These are phyloP conservation scores for Stachybotrys elegans DNA, from an alignment of 2,329 filamentous ascomycete genomes.

Conservation along the genomic window DNA sequence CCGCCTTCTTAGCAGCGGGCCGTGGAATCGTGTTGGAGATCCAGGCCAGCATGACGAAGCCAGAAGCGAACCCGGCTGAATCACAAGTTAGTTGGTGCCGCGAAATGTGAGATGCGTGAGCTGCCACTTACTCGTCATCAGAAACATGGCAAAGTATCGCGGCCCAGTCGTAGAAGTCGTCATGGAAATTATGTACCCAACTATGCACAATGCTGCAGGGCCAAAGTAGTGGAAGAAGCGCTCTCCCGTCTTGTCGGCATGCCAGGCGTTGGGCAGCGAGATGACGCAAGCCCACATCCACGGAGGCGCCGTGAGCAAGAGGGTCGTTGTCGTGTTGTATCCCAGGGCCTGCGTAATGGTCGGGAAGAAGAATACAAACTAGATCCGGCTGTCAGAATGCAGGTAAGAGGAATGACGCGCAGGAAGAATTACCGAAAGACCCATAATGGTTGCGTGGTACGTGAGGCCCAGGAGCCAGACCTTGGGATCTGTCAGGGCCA, in stretches of 20 bases:
- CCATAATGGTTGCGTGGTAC: slow-evolving; percentile 8
- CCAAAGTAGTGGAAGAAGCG: slow-evolving; percentile 30
- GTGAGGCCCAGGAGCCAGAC: slow-evolving; percentile 25
- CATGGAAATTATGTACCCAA: slow-evolving; percentile 18
- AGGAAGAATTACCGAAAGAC: slow-evolving; percentile 7
- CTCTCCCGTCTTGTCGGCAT: slow-evolving; percentile 32
- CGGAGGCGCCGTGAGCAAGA: slow-evolving; percentile 24
- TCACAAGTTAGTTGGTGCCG: neutral
- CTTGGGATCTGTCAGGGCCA: slow-evolving; percentile 29
- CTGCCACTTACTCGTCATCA: slow-evolving; percentile 18
- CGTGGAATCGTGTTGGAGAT: slow-evolving; percentile 8
- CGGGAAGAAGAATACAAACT: slow-evolving; percentile 17
- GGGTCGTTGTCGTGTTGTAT: slow-evolving; percentile 14
- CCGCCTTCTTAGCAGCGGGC: slow-evolving; percentile 9
- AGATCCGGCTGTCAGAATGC: slow-evolving; percentile 3
- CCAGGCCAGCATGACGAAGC: slow-evolving; percentile 11
- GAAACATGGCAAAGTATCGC: slow-evolving; percentile 32
- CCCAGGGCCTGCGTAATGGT: slow-evolving; percentile 21
- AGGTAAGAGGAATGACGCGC: neutral
- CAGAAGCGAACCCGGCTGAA: slow-evolving; percentile 7
- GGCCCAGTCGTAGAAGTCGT: slow-evolving; percentile 11
- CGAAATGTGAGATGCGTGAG: neutral
- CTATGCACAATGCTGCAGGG: slow-evolving; percentile 14
- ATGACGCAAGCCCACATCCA: slow-evolving; percentile 20
- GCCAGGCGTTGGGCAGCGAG: slow-evolving; percentile 26